phyloP scores from a whole-genome alignment of 2,329 filamentous ascomycete genomes.

The Sporothrix pallida region DNA sequence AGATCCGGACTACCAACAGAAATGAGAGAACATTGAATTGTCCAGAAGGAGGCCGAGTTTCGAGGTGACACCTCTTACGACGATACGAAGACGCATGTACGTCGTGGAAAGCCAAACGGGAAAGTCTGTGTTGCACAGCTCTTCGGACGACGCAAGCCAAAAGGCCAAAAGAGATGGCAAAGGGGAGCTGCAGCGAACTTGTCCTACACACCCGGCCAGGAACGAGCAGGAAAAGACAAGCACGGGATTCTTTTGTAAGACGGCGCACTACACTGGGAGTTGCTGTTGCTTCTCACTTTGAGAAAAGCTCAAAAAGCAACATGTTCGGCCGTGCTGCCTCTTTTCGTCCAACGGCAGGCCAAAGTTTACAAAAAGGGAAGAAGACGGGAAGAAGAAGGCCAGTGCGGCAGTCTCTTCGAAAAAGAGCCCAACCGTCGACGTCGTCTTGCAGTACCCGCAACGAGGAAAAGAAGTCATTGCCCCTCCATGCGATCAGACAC shows the following conservation, averaged over 20 bases:
- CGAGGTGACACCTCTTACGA: background rate
- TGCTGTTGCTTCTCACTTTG: background rate
- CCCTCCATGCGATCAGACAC: constrained; percentile 12
- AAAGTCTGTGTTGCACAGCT: background rate
- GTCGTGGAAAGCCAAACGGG: background rate
- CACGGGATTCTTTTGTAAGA: background rate
- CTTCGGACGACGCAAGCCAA: background rate
- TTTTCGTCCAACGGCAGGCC: background rate
- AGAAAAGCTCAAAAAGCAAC: background rate
- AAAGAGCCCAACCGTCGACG: background rate
- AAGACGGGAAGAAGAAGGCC: background rate
- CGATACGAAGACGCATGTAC: background rate
- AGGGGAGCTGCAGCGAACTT: background rate
- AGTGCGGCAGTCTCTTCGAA: background rate
- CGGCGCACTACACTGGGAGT: background rate
- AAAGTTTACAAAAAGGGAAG: background rate
- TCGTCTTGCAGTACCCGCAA: background rate
- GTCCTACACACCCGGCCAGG: constrained; percentile 1
- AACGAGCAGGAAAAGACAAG: background rate
- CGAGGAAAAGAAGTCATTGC: background rate
- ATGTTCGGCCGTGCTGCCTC: background rate
- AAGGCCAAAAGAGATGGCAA: background rate
- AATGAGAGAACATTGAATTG: background rate
- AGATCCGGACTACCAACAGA: background rate
- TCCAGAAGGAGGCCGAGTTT: background rate